Percentiles rank a stretch among this genome's conserved stretches.
These are phyloP conservation scores for Trifolium pratense DNA, from an alignment of 306 rosid genomes.

Conservation along the genomic window DNA sequence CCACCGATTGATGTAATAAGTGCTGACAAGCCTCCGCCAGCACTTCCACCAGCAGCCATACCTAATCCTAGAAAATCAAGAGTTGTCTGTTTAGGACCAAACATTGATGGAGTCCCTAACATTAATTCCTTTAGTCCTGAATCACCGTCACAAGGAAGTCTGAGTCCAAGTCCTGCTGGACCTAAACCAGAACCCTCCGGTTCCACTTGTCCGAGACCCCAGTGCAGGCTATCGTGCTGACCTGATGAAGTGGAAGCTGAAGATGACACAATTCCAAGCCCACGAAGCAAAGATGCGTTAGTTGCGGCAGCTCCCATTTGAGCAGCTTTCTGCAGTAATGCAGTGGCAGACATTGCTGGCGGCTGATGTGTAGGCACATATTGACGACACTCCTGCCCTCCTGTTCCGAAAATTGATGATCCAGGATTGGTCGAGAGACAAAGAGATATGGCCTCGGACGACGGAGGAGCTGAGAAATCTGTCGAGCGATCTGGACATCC, in stretches of 20 bases:
- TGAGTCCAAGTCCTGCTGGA: conserved; percentile 74
- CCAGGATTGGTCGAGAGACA: conserved; percentile 73
- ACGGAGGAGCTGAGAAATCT: conserved; percentile 57
- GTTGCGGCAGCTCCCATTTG: conserved; percentile 87
- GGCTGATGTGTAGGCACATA: conserved; percentile 68
- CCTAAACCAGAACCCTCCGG: conserved; percentile 47
- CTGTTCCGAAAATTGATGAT: conserved; percentile 66
- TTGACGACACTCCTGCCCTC: conserved; percentile 68
- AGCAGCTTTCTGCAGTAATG: conserved; percentile 93
- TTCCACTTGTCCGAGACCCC: conserved; percentile 62
- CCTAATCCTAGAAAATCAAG: conserved; percentile 94
- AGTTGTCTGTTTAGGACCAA: conserved; percentile 88
- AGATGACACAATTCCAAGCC: conserved; percentile 76
- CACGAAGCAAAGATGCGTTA: conserved; percentile 73
- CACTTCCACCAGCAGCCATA: conserved; percentile 79
- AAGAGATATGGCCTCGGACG: conserved; percentile 72
- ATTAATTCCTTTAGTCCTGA: conserved; percentile 82
- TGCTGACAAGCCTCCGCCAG: conserved; percentile 68
- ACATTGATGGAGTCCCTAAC: conserved; percentile 76
- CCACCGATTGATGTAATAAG: conserved; percentile 77
- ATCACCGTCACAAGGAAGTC: conserved; percentile 68
- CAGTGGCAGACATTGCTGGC: conserved; percentile 92
- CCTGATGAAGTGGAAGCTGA: conserved; percentile 55
- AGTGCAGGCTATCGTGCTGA: conserved; percentile 60
- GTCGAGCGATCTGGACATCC: conserved; percentile 50